Percentiles rank a stretch among this genome's conserved stretches.
phyloP scores from a whole-genome alignment of 306 rosid species.

The Pterocarpus santalinus region DNA sequence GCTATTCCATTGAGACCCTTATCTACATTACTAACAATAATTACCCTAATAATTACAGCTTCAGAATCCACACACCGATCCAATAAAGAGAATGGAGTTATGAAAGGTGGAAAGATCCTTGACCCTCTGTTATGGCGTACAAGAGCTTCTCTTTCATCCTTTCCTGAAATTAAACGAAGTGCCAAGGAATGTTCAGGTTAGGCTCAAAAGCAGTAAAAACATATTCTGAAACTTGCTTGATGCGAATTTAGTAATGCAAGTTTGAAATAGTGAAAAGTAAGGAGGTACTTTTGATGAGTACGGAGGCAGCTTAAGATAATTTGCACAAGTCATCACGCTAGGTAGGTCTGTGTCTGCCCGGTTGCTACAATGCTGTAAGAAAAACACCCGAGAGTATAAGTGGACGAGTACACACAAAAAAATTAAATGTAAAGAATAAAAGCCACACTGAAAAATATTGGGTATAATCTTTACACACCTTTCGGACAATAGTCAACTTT shows the following conservation, averaged over 20 bases:
- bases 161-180: constrained; percentile 66
- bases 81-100: constrained; percentile 47
- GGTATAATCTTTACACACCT: constrained; percentile 55
- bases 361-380: constrained; percentile 79
- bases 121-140: constrained; percentile 96
- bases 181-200: constrained; percentile 9
- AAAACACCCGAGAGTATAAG: constrained; percentile 24
- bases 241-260: background rate
- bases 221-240: background rate
- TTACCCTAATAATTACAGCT: constrained; percentile 77
- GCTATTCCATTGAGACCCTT: constrained; percentile 21
- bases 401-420: constrained; percentile 19
- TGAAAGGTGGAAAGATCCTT: constrained; percentile 98
- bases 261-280: constrained; percentile 30
- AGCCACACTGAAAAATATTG: background rate
- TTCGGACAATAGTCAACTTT: constrained; percentile 90
- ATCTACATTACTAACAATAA: constrained; percentile 57
- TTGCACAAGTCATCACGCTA: constrained; percentile 99
- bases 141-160: constrained; percentile 90
- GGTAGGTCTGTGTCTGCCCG: constrained; percentile 83
- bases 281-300: constrained; percentile 81
- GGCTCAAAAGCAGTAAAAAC: background rate
- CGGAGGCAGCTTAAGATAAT: constrained; percentile 96
- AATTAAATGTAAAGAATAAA: constrained; percentile 17
- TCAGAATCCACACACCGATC: constrained; percentile 53